Evolutionary conservation across 106 monocot genomes (phyloP), one percentile per base, ranked within the genome.

Genomic region (Triglochin maritima): DNA sequence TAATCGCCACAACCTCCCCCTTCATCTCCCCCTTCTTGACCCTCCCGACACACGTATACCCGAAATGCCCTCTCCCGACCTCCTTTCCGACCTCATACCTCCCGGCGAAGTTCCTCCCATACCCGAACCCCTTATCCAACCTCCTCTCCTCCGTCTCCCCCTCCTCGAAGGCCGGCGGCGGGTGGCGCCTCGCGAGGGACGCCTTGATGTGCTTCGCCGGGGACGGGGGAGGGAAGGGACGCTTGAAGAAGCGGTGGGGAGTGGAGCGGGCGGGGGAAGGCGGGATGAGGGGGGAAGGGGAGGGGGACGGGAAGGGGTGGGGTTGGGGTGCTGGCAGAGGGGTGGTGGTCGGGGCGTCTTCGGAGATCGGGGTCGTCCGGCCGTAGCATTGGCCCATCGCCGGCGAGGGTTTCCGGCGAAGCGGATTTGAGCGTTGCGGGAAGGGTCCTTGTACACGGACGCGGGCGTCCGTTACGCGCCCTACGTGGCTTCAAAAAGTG

Each of bases 171-270:
- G 70, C 74, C 47, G 62, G 56, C 59, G 60, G 70, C n/a, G 83
- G 83, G 9, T 71, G 71, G 58, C 90, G 69, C 77, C 78, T 82
- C 17, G 74, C 76, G 45, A 91, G 72, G 7, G 86, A 74, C 7
- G 90, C 86, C 74, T 77, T 90, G 50, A 90, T 90, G 63, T 84
- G 90, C 72, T 90, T 90, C 9, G 90, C 87, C 60, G 90, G 90
- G 8, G 90, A 90, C 3, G 90, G 90, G 17, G 90, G 90, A 3
- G 84, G 87, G 60, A 87, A 84, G 4, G 90, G 84, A 57, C 82
- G 69, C 47, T 77, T 76, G 77, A 91, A 82, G 73, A 91, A 80
- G 57, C 82, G 50, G 8, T 59, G 59, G 8, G 87, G 90, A 8
- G 90, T 94, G 6, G 90, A 84, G 61, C 87, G 55, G 9, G 86